A percentile compares a stretch with the other conserved stretches of the same genome.
These are phyloP conservation scores for Colletotrichum simmondsii DNA, from an alignment of 2,329 filamentous ascomycete species.

Conservation along the genomic window DNA sequence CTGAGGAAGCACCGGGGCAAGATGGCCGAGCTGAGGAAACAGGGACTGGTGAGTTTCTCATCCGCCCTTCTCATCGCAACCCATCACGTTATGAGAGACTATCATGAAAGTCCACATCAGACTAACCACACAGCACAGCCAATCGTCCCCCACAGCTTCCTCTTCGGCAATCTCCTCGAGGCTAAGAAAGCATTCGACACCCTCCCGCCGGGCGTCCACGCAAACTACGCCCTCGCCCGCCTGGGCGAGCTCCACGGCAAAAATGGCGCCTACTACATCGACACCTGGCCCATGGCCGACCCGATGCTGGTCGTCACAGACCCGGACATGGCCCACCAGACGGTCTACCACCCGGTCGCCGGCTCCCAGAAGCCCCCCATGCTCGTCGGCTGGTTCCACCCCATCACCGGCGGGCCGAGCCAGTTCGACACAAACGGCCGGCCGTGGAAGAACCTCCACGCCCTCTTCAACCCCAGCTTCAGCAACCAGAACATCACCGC, in stretches of 20 bases:
- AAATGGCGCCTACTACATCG: slow-evolving; percentile 43
- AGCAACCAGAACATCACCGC: slow-evolving; percentile 45
- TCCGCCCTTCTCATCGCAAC: not conserved
- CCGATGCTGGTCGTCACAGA: slow-evolving; percentile 43
- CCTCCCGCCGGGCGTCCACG: slow-evolving; percentile 24
- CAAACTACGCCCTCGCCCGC: slow-evolving; percentile 13
- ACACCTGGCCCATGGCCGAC: slow-evolving; percentile 41
- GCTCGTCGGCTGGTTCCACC: slow-evolving; percentile 43
- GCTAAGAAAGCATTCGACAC: slow-evolving; percentile 40
- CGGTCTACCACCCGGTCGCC: slow-evolving; percentile 39
- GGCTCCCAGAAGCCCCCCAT: slow-evolving; percentile 41
- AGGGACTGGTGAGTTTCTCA: slow-evolving; percentile 3
- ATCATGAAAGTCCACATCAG: too few species aligned
- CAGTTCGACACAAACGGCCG: slow-evolving; percentile 46
- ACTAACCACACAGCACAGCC: slow-evolving; percentile 36
- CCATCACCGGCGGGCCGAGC: slow-evolving; percentile 44
- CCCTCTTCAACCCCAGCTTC: slow-evolving; percentile 44
- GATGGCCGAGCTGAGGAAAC: slow-evolving; percentile 25
- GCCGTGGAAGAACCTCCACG: slow-evolving; percentile 43
- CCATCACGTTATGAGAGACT: too few species aligned
- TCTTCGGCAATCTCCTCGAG: slow-evolving; percentile 44
- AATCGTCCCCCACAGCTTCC: slow-evolving; percentile 40
- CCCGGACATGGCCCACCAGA: slow-evolving; percentile 43
- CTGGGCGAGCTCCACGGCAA: slow-evolving; percentile 36
- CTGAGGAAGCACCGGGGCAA: slow-evolving; percentile 16